Conservation (phyloP, 805 yeast genomes). For the Candida sanyiensis region DNA sequence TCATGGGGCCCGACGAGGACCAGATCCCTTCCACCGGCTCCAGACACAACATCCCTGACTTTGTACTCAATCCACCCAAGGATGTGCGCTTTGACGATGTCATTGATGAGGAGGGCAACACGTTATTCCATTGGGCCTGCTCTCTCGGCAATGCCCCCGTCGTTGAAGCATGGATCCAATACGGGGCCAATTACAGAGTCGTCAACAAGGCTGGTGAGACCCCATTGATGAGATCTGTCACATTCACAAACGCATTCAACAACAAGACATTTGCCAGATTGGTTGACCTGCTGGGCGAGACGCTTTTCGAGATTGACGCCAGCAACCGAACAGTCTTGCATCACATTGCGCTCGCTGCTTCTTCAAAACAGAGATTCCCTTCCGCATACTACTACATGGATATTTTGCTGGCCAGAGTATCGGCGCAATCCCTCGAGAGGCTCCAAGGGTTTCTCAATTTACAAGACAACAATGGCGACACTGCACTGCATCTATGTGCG, state of each 20-base stretch:
- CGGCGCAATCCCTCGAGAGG: conserved; percentile 58
- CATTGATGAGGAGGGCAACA: conserved; percentile 91
- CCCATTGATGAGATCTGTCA: conserved; percentile 77
- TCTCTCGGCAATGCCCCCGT: conserved; percentile 83
- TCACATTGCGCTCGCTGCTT: conserved; percentile 70
- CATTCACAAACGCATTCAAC: conserved; percentile 83
- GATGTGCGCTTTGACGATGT: conserved; percentile 68
- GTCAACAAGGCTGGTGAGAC: conserved; percentile 74
- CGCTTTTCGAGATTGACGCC: conserved; percentile 72
- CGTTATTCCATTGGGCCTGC: conserved; percentile 96
- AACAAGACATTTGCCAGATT: conserved; percentile 74
- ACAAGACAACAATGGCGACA: conserved; percentile 72
- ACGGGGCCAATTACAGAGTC: conserved; percentile 65
- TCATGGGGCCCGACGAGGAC: conserved; percentile 52
- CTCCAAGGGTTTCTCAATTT: conserved; percentile 55
- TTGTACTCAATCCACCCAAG: conserved; percentile 56
- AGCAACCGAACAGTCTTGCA: conserved; percentile 77
- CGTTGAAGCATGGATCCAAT: conserved; percentile 65
- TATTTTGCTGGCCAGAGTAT: conserved; percentile 64
- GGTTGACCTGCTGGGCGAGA: conserved; percentile 67
- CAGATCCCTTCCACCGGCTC: conserved; percentile 18
- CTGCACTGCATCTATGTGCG: conserved; percentile 71
- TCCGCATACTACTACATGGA: conserved; percentile 83
- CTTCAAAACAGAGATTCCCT: conserved; percentile 61
- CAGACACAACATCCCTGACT: conserved; percentile 48